Base-by-base conservation (phyloP, 805 yeast genomes). In the Wickerhamiella sergipiensis region DNA sequence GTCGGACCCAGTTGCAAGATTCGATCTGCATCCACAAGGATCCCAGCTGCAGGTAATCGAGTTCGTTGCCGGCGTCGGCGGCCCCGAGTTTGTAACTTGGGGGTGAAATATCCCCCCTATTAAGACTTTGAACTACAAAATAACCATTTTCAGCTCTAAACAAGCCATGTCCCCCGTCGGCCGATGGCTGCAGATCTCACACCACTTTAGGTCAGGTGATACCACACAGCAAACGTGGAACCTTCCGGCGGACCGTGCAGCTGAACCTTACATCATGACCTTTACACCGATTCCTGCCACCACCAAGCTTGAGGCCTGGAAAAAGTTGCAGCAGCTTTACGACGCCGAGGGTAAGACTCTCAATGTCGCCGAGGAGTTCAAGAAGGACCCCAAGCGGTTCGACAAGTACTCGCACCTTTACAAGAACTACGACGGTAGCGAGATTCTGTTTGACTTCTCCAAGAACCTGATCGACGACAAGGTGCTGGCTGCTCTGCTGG, bases 391-490 rank as follows among this genome's bases (percentile, higher is more conserved):
- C 21, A 62, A 74, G 55, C 80, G 98, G 68, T 87, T 81, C 64
- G 76, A 71, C 56, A 87, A 85, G 68, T 82, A 75, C 67, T 78
- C 92, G 58, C 78, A 78, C 66, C 80, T 85, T 53, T 87, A 88
- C 70, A 73, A 73, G 61, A 92, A 90, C 75, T 84, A 65, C 68
- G 97, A 90, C 65, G 87, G 83, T 46, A 84, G 95, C 52, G 74
- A 88, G 72, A 85, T 92, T 65, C 72, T 90, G 61, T 92, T 90
- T 64, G 99, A 92, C 69, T 92, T 83, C 77, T 85, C 95, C 62
- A 92, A 92, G 78, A 92, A 92, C 72, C 76, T 92, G 68, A 75
- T 92, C 66, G 82, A 88, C 67, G 95, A 88, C 59, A 87, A 86
- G 64, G 79, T 90, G 64, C 69, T 86, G 59, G 59, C 70, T 33